Conservation (phyloP, 169 alveolate species). For the Haemoproteus tartakovskyi region DNA sequence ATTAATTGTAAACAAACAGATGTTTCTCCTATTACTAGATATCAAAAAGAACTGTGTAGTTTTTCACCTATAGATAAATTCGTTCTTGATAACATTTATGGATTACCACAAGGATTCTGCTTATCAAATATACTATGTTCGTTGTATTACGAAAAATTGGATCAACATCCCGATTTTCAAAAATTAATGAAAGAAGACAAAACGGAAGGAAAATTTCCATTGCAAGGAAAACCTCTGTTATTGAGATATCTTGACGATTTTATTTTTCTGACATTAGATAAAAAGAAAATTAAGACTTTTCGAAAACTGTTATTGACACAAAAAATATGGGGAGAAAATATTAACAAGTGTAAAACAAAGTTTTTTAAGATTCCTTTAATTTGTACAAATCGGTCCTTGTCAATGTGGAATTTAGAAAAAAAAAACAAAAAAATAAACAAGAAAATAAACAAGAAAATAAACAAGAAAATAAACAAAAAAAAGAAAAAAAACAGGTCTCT, state of each 20-base stretch:
- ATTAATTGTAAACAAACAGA: no score
- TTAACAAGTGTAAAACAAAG: conserved; percentile 46
- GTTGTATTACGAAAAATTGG: conserved; percentile 53
- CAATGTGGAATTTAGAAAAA: neutral
- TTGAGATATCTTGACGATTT: conserved; percentile 59
- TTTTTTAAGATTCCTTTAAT: conserved; percentile 50
- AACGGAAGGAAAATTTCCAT: neutral
- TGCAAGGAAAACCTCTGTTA: conserved; percentile 10
- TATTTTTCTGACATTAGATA: conserved; percentile 35
- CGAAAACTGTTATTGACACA: conserved; percentile 20
- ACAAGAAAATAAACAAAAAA: conserved; percentile 1
- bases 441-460: neutral
- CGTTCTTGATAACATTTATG: conserved; percentile 45
- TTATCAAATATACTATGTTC: conserved; percentile 57
- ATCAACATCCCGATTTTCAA: conserved; percentile 63
- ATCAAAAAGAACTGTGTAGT: conserved; percentile 20
- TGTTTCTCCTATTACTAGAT: no score
- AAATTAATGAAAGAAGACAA: neutral
- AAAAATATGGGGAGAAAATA: conserved; percentile 63
- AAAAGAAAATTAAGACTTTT: conserved; percentile 34
- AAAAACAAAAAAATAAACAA: neutral
- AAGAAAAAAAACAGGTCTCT: neutral
- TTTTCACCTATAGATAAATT: conserved; percentile 42
- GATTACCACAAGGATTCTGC: conserved; percentile 59
- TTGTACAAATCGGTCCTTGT: no score